Conservation (phyloP, 345 rosid species). For the Brassica napus region DNA sequence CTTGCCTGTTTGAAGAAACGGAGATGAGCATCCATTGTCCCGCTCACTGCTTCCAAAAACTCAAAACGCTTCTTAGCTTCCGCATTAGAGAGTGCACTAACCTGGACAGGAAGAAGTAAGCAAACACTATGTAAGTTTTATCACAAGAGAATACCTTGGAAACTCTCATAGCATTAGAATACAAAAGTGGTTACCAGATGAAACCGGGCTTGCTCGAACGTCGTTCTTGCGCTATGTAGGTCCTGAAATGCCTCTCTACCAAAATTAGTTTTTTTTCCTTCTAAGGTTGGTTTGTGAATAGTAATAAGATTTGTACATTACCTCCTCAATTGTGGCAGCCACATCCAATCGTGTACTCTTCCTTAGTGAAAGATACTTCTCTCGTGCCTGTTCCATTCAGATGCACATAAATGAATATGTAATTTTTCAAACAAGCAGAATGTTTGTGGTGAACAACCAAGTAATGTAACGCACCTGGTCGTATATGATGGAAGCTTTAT, state of each 20-base stretch:
- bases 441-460: neutral
- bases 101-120: conserved; percentile 42
- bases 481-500: conserved; percentile 65
- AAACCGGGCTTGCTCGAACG: conserved; percentile 78
- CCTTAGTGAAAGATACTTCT: conserved; percentile 69
- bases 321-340: conserved; percentile 72
- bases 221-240: conserved; percentile 57
- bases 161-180: neutral
- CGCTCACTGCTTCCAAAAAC: conserved; percentile 71
- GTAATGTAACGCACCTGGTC: conserved; percentile 68
- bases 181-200: conserved; percentile 49
- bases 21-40: conserved; percentile 76
- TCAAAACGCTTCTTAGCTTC: conserved; percentile 75
- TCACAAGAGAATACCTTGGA: neutral
- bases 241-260: conserved; percentile 67
- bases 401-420: conserved; percentile 11
- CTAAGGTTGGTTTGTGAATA: conserved; percentile 25
- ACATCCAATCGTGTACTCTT: conserved; percentile 73
- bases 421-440: conserved; percentile 4
- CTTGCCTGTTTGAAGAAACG: conserved; percentile 71
- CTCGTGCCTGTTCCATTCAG: conserved; percentile 62
- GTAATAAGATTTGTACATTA: conserved; percentile 29
- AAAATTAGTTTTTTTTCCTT: conserved; percentile 44
- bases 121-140: conserved; percentile 7
- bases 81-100: conserved; percentile 60